Percentiles rank a stretch among this genome's conserved stretches.
phyloP scores from a whole-genome alignment of 345 rosid species.

The Isatis tinctoria region DNA sequence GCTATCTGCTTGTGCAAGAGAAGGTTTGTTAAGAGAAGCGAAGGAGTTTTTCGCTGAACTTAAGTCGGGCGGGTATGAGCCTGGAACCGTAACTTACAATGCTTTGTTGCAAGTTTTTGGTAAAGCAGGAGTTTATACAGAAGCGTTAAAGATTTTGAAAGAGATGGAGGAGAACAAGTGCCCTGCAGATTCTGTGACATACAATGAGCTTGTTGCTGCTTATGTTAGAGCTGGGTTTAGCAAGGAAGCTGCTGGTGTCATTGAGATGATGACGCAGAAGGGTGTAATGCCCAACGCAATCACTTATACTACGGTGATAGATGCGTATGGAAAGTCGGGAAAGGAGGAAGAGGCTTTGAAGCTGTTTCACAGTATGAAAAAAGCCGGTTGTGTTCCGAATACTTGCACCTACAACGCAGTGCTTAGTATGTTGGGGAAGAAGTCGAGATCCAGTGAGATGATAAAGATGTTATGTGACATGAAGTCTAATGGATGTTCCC shows the following conservation, averaged over 20 bases:
- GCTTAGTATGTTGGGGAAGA: slow-evolving; percentile 81
- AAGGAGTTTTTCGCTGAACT: slow-evolving; percentile 63
- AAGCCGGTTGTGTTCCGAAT: slow-evolving; percentile 79
- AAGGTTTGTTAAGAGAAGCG: slow-evolving; percentile 72
- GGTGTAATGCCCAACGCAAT: slow-evolving; percentile 77
- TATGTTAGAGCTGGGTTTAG: slow-evolving; percentile 80
- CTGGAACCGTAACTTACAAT: slow-evolving; percentile 79
- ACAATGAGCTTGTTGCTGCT: slow-evolving; percentile 82
- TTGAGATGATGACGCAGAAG: slow-evolving; percentile 55
- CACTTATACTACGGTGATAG: slow-evolving; percentile 77
- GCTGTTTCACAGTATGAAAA: slow-evolving; percentile 64
- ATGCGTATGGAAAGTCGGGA: slow-evolving; percentile 83
- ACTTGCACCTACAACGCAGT: slow-evolving; percentile 73
- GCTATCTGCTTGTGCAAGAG: slow-evolving; percentile 83
- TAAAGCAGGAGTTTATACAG: slow-evolving; percentile 71
- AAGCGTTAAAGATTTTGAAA: slow-evolving; percentile 64
- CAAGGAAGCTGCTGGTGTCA: slow-evolving; percentile 73
- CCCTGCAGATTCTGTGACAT: slow-evolving; percentile 65
- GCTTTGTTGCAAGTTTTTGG: slow-evolving; percentile 74
- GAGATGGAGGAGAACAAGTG: slow-evolving; percentile 88
- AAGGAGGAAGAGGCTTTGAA: slow-evolving; percentile 63
- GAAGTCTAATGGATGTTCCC: slow-evolving; percentile 76
- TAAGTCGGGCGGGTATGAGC: slow-evolving; percentile 63
- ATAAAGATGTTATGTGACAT: slow-evolving; percentile 64
- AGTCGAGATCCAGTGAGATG: slow-evolving; percentile 63